These are phyloP conservation scores for Saccharomyces eubayanus DNA, from an alignment of 805 yeast species.

Conservation along the genomic window DNA sequence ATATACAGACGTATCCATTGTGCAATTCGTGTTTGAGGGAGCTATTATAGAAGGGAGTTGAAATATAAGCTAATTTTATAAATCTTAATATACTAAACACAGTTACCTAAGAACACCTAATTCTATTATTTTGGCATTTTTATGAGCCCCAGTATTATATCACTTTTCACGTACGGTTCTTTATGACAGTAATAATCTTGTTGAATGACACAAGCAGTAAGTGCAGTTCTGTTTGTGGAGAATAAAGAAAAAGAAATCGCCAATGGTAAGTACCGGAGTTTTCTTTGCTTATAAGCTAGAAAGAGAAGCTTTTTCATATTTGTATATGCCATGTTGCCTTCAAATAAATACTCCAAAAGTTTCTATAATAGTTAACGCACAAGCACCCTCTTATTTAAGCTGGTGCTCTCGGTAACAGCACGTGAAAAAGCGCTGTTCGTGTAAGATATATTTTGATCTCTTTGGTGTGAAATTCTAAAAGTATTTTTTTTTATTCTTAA, in stretches of 20 bases:
- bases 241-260: not conserved
- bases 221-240: not conserved
- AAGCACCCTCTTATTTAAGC: too few relatives aligned
- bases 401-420: too few relatives aligned
- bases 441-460: too few relatives aligned
- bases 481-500: too few relatives aligned
- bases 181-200: not conserved
- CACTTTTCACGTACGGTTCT: not conserved
- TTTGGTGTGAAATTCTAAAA: too few relatives aligned
- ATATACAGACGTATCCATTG: conserved; percentile 28
- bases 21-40: not conserved
- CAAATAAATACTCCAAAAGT: too few relatives aligned
- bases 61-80: not conserved
- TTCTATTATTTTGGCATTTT: not conserved
- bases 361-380: too few relatives aligned
- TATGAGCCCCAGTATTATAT: not conserved
- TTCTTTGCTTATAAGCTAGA: not conserved
- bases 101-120: not conserved
- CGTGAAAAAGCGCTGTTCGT: too few relatives aligned
- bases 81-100: not conserved
- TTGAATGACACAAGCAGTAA: not conserved
- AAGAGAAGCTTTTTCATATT: not conserved
- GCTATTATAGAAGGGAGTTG: not conserved
- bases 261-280: not conserved
- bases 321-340: not conserved